Percentiles rank a stretch among this genome's conserved stretches.
These are phyloP conservation scores for Cordyceps cicadae DNA, from an alignment of 2,329 filamentous ascomycete genomes.

Conservation along the genomic window DNA sequence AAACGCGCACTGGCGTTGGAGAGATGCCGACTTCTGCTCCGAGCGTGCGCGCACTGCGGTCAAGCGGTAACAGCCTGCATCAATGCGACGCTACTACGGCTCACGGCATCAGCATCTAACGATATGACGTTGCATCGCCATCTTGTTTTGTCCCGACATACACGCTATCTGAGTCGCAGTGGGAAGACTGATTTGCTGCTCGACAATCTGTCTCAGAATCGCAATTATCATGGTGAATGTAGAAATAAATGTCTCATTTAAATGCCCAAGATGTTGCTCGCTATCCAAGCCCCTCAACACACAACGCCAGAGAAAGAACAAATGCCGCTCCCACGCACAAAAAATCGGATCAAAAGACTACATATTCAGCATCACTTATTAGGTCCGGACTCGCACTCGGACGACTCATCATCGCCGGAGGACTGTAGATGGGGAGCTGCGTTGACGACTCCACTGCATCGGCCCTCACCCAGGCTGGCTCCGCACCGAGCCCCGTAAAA, in stretches of 20 bases:
- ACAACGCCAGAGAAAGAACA: background rate
- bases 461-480: background rate
- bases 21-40: background rate
- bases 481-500: background rate
- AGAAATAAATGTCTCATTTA: slow-evolving; percentile 7
- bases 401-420: background rate
- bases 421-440: background rate
- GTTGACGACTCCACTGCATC: background rate
- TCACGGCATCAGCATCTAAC: background rate
- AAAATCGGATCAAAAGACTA: background rate
- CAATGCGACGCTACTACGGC: slow-evolving; percentile 2
- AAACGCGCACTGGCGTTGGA: background rate
- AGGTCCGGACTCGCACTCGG: background rate
- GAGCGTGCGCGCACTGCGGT: background rate
- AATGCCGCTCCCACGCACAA: background rate
- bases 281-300: background rate
- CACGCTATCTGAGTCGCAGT: background rate
- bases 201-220: background rate
- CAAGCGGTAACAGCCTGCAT: background rate
- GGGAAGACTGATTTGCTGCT: background rate
- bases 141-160: background rate
- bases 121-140: background rate
- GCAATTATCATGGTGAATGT: background rate
- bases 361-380: background rate
- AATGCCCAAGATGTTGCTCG: slow-evolving; percentile 2